Evolutionary conservation across 2,329 filamentous ascomycete genomes (phyloP).

Genomic region (Celoporthe dispersa): DNA sequence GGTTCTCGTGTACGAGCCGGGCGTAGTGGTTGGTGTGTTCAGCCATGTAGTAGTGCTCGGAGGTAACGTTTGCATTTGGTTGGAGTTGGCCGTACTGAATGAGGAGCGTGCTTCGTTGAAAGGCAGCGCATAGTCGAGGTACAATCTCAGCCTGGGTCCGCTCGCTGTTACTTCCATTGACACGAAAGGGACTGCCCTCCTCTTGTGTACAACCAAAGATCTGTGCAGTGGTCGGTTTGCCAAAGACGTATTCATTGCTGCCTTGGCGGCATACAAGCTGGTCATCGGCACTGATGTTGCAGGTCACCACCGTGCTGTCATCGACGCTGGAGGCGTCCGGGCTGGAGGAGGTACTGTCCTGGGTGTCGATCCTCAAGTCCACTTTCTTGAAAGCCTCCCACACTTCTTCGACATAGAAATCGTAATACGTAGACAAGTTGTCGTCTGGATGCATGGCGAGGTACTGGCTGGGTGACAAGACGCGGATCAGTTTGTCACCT

Average conservation of each 20-base stretch:
- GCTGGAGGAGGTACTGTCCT: background rate
- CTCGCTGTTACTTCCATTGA: background rate
- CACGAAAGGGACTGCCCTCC: constrained; percentile 4
- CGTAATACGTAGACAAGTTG: constrained; percentile 12
- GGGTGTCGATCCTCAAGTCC: constrained; percentile 16
- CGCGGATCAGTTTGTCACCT: constrained; percentile 1
- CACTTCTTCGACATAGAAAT: constrained; percentile 3
- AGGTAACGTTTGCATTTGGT: constrained; percentile 14
- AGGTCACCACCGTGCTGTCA: background rate
- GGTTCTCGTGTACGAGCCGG: constrained; percentile 9
- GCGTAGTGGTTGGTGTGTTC: constrained; percentile 16
- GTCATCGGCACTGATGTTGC: constrained; percentile 1
- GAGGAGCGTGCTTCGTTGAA: constrained; percentile 17
- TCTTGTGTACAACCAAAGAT: constrained; percentile 23
- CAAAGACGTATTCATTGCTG: constrained; percentile 1
- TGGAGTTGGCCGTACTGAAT: background rate
- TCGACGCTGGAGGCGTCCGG: background rate
- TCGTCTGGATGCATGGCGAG: constrained; percentile 15
- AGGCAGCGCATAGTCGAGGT: constrained; percentile 19
- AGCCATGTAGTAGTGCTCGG: background rate
- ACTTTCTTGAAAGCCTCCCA: background rate
- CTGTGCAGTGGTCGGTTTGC: constrained; percentile 15
- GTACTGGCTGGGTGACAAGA: constrained; percentile 19
- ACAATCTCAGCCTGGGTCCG: constrained; percentile 14
- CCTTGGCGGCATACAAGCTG: background rate